Evolutionary conservation across 2,329 filamentous ascomycete species (phyloP), one percentile per base, ranked within the genome.

Genomic region (Sporothrix schenckii): DNA sequence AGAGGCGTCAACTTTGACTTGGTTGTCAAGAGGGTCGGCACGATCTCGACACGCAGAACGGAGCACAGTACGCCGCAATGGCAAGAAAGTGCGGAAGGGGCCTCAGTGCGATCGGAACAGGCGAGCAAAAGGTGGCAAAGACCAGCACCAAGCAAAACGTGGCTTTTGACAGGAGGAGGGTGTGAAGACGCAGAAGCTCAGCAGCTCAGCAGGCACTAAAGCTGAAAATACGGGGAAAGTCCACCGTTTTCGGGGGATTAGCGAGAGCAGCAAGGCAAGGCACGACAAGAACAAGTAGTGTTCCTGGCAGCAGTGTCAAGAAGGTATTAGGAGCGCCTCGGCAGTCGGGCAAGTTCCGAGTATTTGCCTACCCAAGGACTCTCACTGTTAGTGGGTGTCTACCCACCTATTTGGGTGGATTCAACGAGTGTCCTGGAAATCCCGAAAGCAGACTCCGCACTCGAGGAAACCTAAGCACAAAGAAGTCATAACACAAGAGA

Each of bases 131-230:
- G 27, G 34, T 3, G 54, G 30, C 56, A 56, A 34, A 54, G 30
- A 41, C 16, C 10, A 53, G 50, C 50, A 56, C 7, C 53, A 39
- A 50, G 44, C 2, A 61, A 63, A 63, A 63, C 58, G 58, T 65
- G 61, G 61, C 2, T 65, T 65, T 65, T 65, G 61, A 65, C 61
- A 65, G 61, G 61, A 34, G 34, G 34, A 34, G 34, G 34, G 34
- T 34, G 34, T 7, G 34, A 34, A 34, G 7, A 34, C 7, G 34
- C 34, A 34, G n/a, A n/a, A n/a, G 24, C 24, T 24, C 24, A 24
- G 34, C 34, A 34, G 34, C 34, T 34, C 34, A 34, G 34, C 34
- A 34, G 34, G 41, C 60, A n/a, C 60, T 49, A 49, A 65, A 19
- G 10, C 16, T 10, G 16, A 53, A 53, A 66, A 50, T 41, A 66